These are phyloP conservation scores for Selaginella tamariscina DNA, from an alignment of 75 land plant species.

Conservation along the genomic window DNA sequence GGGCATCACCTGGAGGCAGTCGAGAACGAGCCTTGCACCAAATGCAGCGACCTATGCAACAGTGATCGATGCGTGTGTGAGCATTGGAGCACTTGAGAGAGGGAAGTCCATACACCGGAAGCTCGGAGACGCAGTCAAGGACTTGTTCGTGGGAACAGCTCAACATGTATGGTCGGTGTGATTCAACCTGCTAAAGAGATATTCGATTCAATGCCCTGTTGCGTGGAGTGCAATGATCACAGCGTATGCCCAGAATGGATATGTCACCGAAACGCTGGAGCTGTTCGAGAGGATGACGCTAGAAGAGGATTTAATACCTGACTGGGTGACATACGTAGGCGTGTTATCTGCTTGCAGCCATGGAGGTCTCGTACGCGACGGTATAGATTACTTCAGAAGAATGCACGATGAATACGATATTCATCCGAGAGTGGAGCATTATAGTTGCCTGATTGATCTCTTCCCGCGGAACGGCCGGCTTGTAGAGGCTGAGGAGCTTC, in stretches of 20 bases:
- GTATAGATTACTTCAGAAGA: not conserved
- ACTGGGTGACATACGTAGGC: not conserved
- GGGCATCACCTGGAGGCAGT: not conserved
- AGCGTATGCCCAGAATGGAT: not conserved
- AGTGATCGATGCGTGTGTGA: not conserved
- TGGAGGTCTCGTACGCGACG: not conserved
- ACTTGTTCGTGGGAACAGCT: too few relatives aligned
- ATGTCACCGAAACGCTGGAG: not conserved
- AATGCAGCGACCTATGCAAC: not conserved
- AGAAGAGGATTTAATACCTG: not conserved
- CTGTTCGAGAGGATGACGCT: not conserved
- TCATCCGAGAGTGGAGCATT: not conserved
- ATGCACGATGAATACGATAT: not conserved
- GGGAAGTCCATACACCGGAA: not conserved
- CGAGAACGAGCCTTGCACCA: not conserved
- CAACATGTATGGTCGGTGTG: not conserved
- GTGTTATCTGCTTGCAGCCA: not conserved
- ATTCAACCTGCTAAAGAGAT: not conserved
- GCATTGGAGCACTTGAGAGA: constrained; percentile 2
- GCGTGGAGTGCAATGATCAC: not conserved
- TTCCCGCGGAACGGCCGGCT: not conserved
- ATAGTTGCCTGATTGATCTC: not conserved
- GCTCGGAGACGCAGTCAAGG: not conserved
- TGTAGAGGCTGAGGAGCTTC: not conserved
- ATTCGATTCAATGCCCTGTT: not conserved